Evolutionary conservation across 1,284 basidiomycete genomes (phyloP), one percentile per base, ranked within the genome.

Genomic region (Erythrobasidium hasegawianum): DNA sequence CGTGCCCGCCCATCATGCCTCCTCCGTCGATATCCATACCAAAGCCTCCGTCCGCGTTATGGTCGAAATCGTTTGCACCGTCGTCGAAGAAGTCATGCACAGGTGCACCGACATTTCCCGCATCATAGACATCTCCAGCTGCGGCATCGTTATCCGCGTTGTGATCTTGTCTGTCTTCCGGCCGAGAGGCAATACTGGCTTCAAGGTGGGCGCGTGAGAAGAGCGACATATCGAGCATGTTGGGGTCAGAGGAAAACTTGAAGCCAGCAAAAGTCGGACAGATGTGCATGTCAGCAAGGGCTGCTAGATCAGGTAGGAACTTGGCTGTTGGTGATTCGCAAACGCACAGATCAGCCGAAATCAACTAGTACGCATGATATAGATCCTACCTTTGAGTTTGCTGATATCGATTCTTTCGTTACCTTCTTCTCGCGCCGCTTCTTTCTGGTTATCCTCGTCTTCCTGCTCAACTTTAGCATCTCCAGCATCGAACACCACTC

Each of bases 401-500:
- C 78, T 70, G 52, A 77, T 65, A 49, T 74, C 72, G 1, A 75
- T 67, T 14, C 39, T 72, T 16, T 83, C 80, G 22, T 85, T 83
- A 38, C 83, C 83, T 45, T 84, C 57, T 2, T 65, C 69, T 20
- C 75, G 72, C 39, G 78, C 76, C 27, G 73, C 74, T 22, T 74
- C 72, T 11, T 78, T 76, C 13, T 83, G 81, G 29, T 83, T 83
- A 40, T 84, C 85, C 20, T 90, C 90, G 49, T 89, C 89, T 4
- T 86, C 87, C 69, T 86, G 87, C 18, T 70, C 86, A 80, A 81
- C 86, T 26, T 77, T 86, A 0, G 90, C 89, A 75, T 97, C 96
- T 64, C 93, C 88, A 2, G 94, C 93, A 77, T 98, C 95, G 74
- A 98, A 98, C 33, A 98, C 90, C 54, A 98, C 89, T 65, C 92